A percentile compares a stretch with the other conserved stretches of the same genome.
phyloP scores from a whole-genome alignment of 129 eudicot species.

The Solidago caesia region DNA sequence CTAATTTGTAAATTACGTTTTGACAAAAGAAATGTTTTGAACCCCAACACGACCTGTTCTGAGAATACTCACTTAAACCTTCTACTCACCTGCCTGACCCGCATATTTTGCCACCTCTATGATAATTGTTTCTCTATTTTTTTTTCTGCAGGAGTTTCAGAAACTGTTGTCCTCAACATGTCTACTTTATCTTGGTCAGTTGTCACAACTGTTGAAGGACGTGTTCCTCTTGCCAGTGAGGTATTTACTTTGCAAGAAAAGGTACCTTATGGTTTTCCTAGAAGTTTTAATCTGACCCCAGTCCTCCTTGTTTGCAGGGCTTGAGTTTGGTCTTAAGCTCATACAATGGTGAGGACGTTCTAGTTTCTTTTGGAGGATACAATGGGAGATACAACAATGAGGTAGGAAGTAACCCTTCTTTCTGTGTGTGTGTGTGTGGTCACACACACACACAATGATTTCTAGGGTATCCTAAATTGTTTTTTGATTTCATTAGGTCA shows the following conservation, averaged over 20 bases:
- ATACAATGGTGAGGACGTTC: constrained; percentile 75
- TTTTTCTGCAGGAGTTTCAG: constrained; percentile 70
- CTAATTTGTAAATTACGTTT: no score
- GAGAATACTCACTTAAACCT: background rate
- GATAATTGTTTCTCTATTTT: background rate
- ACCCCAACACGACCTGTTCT: background rate
- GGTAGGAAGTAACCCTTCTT: constrained; percentile 44
- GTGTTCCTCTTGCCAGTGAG: constrained; percentile 97
- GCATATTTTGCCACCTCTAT: background rate
- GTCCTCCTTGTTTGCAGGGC: constrained; percentile 49
- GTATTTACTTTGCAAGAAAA: constrained; percentile 37
- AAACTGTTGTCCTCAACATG: constrained; percentile 97
- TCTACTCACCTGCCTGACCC: background rate
- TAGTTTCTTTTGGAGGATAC: constrained; percentile 96
- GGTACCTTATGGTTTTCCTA: background rate
- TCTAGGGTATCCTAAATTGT: constrained; percentile 14
- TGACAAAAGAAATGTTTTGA: no score
- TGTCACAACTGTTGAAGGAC: constrained; percentile 84
- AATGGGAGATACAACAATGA: constrained; percentile 98
- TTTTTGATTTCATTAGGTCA: constrained; percentile 48
- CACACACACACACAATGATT: background rate
- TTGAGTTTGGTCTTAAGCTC: constrained; percentile 92
- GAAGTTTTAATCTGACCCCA: background rate
- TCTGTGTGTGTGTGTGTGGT: no score
- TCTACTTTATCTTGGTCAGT: constrained; percentile 97